These are phyloP conservation scores for Steccherinum ochraceum DNA, from an alignment of 768 basidiomycete species.

Conservation along the genomic window DNA sequence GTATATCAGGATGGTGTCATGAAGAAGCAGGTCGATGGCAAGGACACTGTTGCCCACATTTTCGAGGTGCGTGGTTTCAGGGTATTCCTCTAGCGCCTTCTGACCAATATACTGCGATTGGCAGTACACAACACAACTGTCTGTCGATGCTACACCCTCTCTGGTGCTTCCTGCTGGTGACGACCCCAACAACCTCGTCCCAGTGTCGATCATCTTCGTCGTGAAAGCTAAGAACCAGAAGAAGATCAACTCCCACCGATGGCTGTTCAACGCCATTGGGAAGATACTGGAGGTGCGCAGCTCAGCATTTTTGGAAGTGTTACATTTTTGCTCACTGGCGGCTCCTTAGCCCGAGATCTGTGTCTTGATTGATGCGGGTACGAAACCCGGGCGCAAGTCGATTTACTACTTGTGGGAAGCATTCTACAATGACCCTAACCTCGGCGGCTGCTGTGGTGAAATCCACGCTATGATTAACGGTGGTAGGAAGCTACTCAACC, in stretches of 20 bases:
- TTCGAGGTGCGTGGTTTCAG: slow-evolving; percentile 66
- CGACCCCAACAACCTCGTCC: slow-evolving; percentile 88
- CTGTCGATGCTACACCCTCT: slow-evolving; percentile 85
- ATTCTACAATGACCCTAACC: slow-evolving; percentile 71
- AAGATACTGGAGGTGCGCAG: slow-evolving; percentile 59
- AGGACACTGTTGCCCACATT: slow-evolving; percentile 88
- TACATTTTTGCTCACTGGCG: neutral
- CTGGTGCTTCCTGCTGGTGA: slow-evolving; percentile 86
- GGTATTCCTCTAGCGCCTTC: neutral
- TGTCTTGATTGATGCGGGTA: slow-evolving; percentile 91
- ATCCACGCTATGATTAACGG: slow-evolving; percentile 97
- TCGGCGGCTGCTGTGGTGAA: slow-evolving; percentile 90
- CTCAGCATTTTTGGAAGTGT: slow-evolving; percentile 6
- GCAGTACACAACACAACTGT: slow-evolving; percentile 95
- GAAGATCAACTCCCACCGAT: slow-evolving; percentile 94
- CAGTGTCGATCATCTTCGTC: slow-evolving; percentile 87
- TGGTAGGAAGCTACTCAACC: slow-evolving; percentile 87
- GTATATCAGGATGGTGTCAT: slow-evolving; percentile 94
- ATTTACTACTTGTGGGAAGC: slow-evolving; percentile 96
- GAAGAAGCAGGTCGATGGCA: slow-evolving; percentile 87
- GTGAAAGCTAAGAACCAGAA: slow-evolving; percentile 93
- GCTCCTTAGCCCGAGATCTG: slow-evolving; percentile 75
- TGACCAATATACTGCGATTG: neutral
- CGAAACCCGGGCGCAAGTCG: slow-evolving; percentile 93
- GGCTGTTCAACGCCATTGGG: slow-evolving; percentile 94